These are phyloP conservation scores for Erodium moschatum DNA, from an alignment of 441 rosid species.

Conservation along the genomic window DNA sequence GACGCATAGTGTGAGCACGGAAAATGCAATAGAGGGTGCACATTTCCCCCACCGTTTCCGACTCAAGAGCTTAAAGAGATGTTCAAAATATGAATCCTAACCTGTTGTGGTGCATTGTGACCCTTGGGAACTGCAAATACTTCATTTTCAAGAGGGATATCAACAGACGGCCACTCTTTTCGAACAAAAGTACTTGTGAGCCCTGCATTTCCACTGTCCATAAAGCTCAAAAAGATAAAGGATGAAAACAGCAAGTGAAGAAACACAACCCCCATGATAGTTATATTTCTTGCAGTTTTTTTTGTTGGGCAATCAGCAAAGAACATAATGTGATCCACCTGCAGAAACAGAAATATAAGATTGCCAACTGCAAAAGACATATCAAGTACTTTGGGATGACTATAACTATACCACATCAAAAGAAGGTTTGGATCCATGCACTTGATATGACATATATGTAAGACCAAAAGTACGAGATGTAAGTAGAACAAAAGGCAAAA, in stretches of 20 bases:
- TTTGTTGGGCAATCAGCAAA: not conserved
- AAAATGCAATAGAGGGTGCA: not conserved
- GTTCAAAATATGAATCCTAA: slow-evolving; percentile 8
- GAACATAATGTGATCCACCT: not conserved
- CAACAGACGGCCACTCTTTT: slow-evolving; percentile 53
- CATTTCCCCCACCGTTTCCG: not conserved
- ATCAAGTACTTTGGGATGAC: not conserved
- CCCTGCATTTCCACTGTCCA: slow-evolving; percentile 34
- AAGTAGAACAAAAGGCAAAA: not conserved
- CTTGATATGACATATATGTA: too few relatives aligned
- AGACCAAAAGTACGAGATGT: not conserved
- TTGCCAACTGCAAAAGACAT: not conserved
- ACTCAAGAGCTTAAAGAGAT: not conserved
- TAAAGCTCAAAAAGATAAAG: slow-evolving; percentile 30
- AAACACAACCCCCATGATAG: not conserved
- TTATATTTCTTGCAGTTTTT: not conserved
- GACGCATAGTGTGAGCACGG: not conserved
- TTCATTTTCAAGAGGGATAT: slow-evolving; percentile 49
- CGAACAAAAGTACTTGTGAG: slow-evolving; percentile 44
- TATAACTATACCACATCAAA: not conserved
- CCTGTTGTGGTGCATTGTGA: slow-evolving; percentile 65
- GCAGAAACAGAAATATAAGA: not conserved
- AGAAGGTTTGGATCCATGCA: not conserved
- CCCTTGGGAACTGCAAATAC: slow-evolving; percentile 53
- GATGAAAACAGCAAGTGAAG: slow-evolving; percentile 25